Percentiles rank a stretch among this genome's conserved stretches.
phyloP scores from a whole-genome alignment of 768 basidiomycete genomes.

The Filobasidium floriforme region DNA sequence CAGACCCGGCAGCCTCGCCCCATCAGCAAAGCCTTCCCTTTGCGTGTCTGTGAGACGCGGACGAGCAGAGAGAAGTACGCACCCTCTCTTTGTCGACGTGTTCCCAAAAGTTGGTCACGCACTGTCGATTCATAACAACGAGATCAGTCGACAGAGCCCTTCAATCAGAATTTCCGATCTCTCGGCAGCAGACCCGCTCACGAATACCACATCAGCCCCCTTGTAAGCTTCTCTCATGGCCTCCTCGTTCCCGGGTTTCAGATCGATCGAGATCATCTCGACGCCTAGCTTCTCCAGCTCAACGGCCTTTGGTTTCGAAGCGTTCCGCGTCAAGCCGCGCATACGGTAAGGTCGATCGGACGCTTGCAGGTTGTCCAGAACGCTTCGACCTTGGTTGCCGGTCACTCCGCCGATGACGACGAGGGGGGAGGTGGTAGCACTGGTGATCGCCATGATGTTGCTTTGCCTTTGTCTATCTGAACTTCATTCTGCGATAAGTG shows the following conservation, averaged over 20 bases:
- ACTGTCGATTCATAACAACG: conserved; percentile 6
- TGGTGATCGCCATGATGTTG: conserved; percentile 10
- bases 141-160: background rate
- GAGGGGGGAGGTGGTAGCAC: conserved; percentile 21
- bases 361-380: conserved; percentile 24
- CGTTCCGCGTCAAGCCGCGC: conserved; percentile 35
- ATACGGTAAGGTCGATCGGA: conserved; percentile 22
- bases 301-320: conserved; percentile 25
- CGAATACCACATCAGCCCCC: conserved; percentile 21
- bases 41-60: background rate
- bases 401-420: conserved; percentile 38
- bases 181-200: background rate
- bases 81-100: conserved; percentile 13
- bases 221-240: conserved; percentile 16
- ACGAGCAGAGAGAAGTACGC: background rate
- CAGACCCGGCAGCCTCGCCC: background rate
- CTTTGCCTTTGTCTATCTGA: no score
- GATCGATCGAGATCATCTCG: conserved; percentile 29
- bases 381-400: conserved; percentile 37
- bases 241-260: conserved; percentile 20
- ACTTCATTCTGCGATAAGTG: no score
- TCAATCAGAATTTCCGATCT: no score
- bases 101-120: conserved; percentile 28
- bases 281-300: conserved; percentile 28
- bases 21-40: no score